Percentiles rank a stretch among this genome's conserved stretches.
Evolutionary conservation across 331 rosid species (phyloP).

Genomic region (Rosa hybrid): DNA sequence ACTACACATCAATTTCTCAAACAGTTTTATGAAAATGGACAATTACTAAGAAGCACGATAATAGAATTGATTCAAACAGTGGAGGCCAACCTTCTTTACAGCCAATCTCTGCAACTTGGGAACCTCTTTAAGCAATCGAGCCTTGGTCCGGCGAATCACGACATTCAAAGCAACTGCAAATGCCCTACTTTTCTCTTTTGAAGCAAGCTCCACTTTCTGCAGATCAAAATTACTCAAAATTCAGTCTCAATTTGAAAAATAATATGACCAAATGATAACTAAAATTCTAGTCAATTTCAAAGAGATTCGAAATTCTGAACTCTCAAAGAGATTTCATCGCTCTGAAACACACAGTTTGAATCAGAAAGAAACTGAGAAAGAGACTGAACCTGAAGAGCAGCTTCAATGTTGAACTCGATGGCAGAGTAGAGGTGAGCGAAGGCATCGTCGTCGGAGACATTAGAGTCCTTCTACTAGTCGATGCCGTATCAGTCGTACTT

Average conservation of each 20-base stretch:
- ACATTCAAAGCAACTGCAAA: slow-evolving; percentile 91
- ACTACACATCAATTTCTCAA: neutral
- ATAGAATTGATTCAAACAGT: no score
- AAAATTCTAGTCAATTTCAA: neutral
- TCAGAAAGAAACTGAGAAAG: slow-evolving; percentile 7
- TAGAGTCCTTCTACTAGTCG: slow-evolving; percentile 70
- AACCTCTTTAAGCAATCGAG: slow-evolving; percentile 61
- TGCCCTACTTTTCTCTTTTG: slow-evolving; percentile 82
- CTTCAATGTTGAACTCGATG: slow-evolving; percentile 76
- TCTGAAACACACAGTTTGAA: neutral
- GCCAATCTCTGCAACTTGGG: no score
- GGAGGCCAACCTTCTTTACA: no score
- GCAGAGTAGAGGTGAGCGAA: slow-evolving; percentile 75
- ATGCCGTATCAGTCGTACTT: slow-evolving; percentile 86
- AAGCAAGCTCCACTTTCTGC: slow-evolving; percentile 89
- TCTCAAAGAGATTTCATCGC: neutral
- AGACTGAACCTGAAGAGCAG: slow-evolving; percentile 55
- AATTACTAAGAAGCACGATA: no score
- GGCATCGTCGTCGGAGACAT: slow-evolving; percentile 89
- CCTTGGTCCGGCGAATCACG: slow-evolving; percentile 93
- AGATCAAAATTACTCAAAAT: slow-evolving; percentile 25
- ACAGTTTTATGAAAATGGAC: neutral
- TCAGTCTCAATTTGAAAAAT: neutral
- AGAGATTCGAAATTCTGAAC: no score
- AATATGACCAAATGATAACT: neutral